phyloP scores from a whole-genome alignment of 2,329 filamentous ascomycete genomes.

The Elsinoe necatrix region DNA sequence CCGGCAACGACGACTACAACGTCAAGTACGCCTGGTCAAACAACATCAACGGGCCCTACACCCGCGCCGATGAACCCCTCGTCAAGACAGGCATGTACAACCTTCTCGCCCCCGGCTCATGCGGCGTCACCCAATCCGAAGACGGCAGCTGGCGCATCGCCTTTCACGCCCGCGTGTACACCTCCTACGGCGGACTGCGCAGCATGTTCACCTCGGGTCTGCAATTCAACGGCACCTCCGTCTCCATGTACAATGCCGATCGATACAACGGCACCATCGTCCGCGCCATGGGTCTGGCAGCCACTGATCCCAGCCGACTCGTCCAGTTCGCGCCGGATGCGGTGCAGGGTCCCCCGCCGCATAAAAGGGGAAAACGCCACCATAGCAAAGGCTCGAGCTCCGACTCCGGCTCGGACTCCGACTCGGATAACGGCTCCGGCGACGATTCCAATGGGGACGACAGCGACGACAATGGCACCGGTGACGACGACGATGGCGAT shows the following conservation, averaged over 20 bases:
- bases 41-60: conserved; percentile 27
- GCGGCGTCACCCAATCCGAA: conserved; percentile 22
- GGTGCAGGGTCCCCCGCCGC: background rate
- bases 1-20: conserved; percentile 24
- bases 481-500: background rate
- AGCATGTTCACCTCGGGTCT: conserved; percentile 29
- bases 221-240: conserved; percentile 21
- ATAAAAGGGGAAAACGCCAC: background rate
- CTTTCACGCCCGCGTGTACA: conserved; percentile 27
- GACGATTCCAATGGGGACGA: background rate
- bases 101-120: conserved; percentile 28
- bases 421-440: background rate
- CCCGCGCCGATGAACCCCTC: conserved; percentile 21
- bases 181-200: conserved; percentile 23
- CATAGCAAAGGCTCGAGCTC: background rate
- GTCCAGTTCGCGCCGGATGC: background rate
- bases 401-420: background rate
- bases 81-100: conserved; percentile 26
- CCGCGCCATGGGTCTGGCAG: background rate
- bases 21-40: conserved; percentile 28
- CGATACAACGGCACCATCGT: background rate
- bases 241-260: conserved; percentile 4
- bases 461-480: background rate
- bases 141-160: conserved; percentile 24
- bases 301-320: background rate